Base-by-base conservation (phyloP, 1,139 yeast genomes). In the Debaryomyces robertsiae region DNA sequence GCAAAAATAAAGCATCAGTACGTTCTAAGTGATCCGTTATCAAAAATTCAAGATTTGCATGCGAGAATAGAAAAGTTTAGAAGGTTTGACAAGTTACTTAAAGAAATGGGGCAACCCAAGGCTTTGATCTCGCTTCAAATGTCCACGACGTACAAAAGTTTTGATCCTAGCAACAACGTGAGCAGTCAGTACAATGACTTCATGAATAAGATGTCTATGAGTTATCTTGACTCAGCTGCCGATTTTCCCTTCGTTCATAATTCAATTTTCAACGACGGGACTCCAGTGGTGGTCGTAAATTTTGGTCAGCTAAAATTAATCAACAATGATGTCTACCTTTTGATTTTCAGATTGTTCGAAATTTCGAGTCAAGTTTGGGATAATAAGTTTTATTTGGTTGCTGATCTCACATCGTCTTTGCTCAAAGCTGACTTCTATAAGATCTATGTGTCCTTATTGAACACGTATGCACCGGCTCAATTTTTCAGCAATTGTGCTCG, bases 351-450 rank as follows among this genome's bases (percentile, higher is more conserved):
- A 48, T 56, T 83, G 16, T 74, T 86, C 46, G 93, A 86, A 52
- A 75, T 82, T 9, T 78, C 85, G 13, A 75, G 84, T 43, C 86
- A 84, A 54, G 74, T 86, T 38, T 87, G 95, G 95, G 81, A 82
- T 16, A 74, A 79, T 35, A 79, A 79, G 46, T 88, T 76, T 55
- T 77, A 79, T 46, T 46, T 83, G 44, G 75, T 88, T 5, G 57
- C 81, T 46, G 96, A 89, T 58, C 80, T 86, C 47, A 84, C 95
- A 0, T 84, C 82, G 15, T 35, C 36, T 10, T n/a, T 35, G 3
- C 81, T 73, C 53, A 61, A 68, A 11, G 57, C 61, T 15, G 59
- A 63, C 9, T 47, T 58, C 7, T 72, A 73, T 23, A 34, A 46
- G 52, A 56, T 37, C 35, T 54, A 62, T 60, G 48, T 61, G 45